Evolutionary conservation across 2,329 filamentous ascomycete species (phyloP).

Genomic region (Paecilomyces sp.): DNA sequence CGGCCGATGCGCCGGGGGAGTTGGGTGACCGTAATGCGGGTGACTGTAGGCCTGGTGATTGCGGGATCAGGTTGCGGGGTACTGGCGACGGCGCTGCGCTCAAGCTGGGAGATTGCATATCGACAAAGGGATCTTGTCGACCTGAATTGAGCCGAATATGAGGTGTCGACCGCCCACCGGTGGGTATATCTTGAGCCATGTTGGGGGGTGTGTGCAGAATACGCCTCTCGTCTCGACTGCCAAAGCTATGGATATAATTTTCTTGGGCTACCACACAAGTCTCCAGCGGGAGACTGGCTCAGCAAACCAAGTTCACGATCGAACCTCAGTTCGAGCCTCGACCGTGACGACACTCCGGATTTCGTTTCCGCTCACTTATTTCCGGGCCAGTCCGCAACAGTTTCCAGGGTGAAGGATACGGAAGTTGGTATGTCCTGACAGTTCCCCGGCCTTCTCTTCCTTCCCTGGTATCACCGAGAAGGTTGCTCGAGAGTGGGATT

Average conservation of each 20-base stretch:
- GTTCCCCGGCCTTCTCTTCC: not conserved
- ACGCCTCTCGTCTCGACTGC: not conserved
- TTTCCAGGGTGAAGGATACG: not conserved
- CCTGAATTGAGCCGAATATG: constrained; percentile 61
- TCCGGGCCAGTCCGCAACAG: constrained; percentile 1
- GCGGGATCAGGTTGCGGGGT: constrained; percentile 17
- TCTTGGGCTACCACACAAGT: not conserved
- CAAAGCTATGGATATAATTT: not conserved
- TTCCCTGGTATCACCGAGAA: not conserved
- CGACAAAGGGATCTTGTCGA: constrained; percentile 44
- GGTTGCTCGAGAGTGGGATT: not conserved
- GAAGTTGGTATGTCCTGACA: not conserved
- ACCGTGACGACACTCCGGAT: constrained; percentile 1
- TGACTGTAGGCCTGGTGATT: constrained; percentile 16
- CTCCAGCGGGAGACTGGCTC: constrained; percentile 4
- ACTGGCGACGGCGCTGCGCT: constrained; percentile 11
- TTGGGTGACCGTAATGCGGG: constrained; percentile 23
- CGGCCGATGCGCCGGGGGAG: constrained; percentile 39
- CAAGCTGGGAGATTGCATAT: constrained; percentile 21
- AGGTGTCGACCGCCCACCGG: constrained; percentile 32
- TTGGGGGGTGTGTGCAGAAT: not conserved
- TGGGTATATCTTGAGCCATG: not conserved
- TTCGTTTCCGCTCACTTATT: not conserved
- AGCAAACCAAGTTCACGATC: constrained; percentile 10
- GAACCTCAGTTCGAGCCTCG: constrained; percentile 7